Conservation (phyloP, 345 rosid genomes). For the Boechera divaricarpa region DNA sequence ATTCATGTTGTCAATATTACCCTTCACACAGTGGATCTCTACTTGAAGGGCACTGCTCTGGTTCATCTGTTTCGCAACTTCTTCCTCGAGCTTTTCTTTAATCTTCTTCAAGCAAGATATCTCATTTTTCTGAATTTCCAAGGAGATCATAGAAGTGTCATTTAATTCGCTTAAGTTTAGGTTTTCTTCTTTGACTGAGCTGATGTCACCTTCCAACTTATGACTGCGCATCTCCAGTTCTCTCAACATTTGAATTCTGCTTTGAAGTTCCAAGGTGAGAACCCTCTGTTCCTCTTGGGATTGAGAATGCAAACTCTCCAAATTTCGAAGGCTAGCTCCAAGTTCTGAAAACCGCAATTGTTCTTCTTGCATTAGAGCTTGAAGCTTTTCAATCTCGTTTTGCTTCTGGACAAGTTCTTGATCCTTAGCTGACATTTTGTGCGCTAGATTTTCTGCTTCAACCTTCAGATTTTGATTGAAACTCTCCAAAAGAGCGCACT, state of each 20-base stretch:
- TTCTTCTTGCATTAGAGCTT: slow-evolving; percentile 60
- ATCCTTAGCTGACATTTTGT: slow-evolving; percentile 67
- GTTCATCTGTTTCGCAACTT: slow-evolving; percentile 64
- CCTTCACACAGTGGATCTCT: slow-evolving; percentile 71
- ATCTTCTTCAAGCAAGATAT: slow-evolving; percentile 62
- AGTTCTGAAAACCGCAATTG: slow-evolving; percentile 61
- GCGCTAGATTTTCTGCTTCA: slow-evolving; percentile 60
- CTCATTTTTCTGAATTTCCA: slow-evolving; percentile 56
- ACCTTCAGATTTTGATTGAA: slow-evolving; percentile 67
- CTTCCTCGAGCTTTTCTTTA: slow-evolving; percentile 79
- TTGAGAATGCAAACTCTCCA: slow-evolving; percentile 58
- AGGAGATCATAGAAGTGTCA: slow-evolving; percentile 53
- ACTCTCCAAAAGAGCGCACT: slow-evolving; percentile 58
- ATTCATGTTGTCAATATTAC: slow-evolving; percentile 63
- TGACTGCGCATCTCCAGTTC: slow-evolving; percentile 57
- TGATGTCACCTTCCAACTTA: slow-evolving; percentile 60
- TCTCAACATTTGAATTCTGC: slow-evolving; percentile 59
- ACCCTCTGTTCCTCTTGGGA: slow-evolving; percentile 72
- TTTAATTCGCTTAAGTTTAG: slow-evolving; percentile 54
- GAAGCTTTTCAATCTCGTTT: slow-evolving; percentile 67
- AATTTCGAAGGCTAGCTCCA: slow-evolving; percentile 57
- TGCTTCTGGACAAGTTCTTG: slow-evolving; percentile 71
- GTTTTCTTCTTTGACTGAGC: slow-evolving; percentile 55
- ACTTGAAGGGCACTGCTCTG: slow-evolving; percentile 72
- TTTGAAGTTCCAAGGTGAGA: slow-evolving; percentile 70